Evolutionary conservation across 768 basidiomycete genomes (phyloP).

Genomic region (Boletus huronensis): DNA sequence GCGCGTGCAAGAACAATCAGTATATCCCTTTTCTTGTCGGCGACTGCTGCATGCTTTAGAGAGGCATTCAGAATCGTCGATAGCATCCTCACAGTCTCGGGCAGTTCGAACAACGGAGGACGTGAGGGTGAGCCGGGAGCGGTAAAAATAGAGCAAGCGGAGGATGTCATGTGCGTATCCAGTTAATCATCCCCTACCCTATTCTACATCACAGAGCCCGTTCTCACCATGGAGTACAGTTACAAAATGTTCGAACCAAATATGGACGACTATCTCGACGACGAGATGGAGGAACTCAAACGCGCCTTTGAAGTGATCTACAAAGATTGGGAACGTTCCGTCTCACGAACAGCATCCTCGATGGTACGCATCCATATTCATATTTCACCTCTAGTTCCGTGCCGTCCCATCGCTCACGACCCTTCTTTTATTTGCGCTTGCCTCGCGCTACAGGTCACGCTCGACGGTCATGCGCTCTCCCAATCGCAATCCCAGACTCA

Average conservation of each 20-base stretch:
- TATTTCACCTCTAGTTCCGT: too few relatives aligned
- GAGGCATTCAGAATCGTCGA: conserved; percentile 89
- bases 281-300: conserved; percentile 84
- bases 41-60: conserved; percentile 85
- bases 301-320: conserved; percentile 70
- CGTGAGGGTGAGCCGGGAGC: conserved; percentile 7
- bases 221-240: conserved; percentile 38
- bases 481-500: conserved; percentile 1
- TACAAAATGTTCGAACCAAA: conserved; percentile 94
- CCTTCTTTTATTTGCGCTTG: background rate
- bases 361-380: conserved; percentile 34
- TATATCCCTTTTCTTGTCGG: conserved; percentile 70
- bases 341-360: conserved; percentile 6
- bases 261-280: conserved; percentile 97
- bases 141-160: conserved; percentile 53
- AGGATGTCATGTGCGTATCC: conserved; percentile 75
- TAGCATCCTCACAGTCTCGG: conserved; percentile 57
- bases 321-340: conserved; percentile 72
- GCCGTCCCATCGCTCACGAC: background rate
- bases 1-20: conserved; percentile 73
- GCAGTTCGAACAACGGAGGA: conserved; percentile 1
- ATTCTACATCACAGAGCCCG: background rate
- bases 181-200: background rate
- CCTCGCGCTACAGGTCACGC: conserved; percentile 8
- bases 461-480: background rate